A percentile compares a stretch with the other conserved stretches of the same genome.
phyloP scores from a whole-genome alignment of 441 rosid genomes.

The Pelargonium citronellum region DNA sequence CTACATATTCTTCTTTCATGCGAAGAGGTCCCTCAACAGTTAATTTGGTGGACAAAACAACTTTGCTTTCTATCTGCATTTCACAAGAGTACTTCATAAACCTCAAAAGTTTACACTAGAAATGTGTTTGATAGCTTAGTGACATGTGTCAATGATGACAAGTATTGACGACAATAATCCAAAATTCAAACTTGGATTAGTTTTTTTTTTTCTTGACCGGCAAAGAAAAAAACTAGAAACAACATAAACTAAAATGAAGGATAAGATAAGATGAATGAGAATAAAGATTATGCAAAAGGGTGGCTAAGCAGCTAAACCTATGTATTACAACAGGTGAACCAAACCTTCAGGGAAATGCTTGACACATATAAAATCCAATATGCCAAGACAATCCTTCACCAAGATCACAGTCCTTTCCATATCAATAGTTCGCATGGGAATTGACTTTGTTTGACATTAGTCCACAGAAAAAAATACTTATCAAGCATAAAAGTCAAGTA shows the following conservation, averaged over 20 bases:
- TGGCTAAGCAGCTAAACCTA: not conserved
- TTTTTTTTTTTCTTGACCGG: too few species aligned
- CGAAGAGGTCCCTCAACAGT: constrained; percentile 82
- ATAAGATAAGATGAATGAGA: not conserved
- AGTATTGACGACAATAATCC: not conserved
- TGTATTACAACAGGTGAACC: not conserved
- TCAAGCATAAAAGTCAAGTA: too few species aligned
- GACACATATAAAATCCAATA: not conserved
- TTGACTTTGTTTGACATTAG: too few species aligned
- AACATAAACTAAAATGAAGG: too few species aligned
- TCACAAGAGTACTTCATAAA: constrained; percentile 17
- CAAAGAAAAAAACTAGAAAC: too few species aligned
- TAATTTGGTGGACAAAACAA: constrained; percentile 49
- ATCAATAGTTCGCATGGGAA: not conserved
- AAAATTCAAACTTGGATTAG: too few species aligned
- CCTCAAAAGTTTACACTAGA: not conserved
- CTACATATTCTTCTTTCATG: constrained; percentile 75
- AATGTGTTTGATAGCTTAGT: not conserved
- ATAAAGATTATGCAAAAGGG: not conserved
- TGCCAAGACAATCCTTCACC: not conserved
- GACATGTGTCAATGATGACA: too few species aligned
- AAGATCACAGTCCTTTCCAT: not conserved
- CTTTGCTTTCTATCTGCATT: constrained; percentile 72
- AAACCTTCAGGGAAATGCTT: not conserved
- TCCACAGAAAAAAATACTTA: too few species aligned